These are phyloP conservation scores for Polytolypa hystricis DNA, from an alignment of 2,329 filamentous ascomycete genomes.

Conservation along the genomic window DNA sequence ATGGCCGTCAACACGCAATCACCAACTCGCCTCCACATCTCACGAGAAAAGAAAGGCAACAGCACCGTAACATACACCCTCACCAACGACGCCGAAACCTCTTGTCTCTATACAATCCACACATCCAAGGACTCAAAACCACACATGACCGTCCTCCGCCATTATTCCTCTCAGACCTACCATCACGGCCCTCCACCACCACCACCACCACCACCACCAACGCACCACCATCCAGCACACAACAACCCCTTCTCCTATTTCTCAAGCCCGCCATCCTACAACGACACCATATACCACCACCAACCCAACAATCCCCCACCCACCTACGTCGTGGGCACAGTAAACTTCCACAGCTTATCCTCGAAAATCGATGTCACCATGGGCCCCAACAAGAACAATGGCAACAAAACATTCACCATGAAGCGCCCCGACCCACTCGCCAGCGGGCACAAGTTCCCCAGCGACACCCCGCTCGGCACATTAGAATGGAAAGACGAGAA, in stretches of 20 bases:
- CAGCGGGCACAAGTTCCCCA: constrained; percentile 7
- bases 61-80: background rate
- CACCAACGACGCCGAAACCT: constrained; percentile 4
- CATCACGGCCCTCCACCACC: too few species aligned
- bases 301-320: background rate
- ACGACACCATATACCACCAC: background rate
- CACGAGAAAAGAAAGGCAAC: background rate
- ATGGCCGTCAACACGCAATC: constrained; percentile 1
- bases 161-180: constrained; percentile 1
- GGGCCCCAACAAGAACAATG: constrained; percentile 2
- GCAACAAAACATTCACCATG: constrained; percentile 9
- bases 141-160: constrained; percentile 1
- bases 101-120: constrained; percentile 8
- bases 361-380: constrained; percentile 11
- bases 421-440: constrained; percentile 10
- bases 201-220: too few species aligned
- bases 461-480: constrained; percentile 8
- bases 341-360: constrained; percentile 10
- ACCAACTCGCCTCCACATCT: constrained; percentile 1
- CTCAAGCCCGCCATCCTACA: too few species aligned
- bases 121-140: constrained; percentile 2
- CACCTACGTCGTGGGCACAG: constrained; percentile 5
- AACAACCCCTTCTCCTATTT: too few species aligned
- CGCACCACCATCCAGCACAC: too few species aligned
- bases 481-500: constrained; percentile 11